Percentiles rank a stretch among this genome's conserved stretches.
Evolutionary conservation across 83 land plant species (phyloP).

Genomic region (Diphasiastrum complanatum): DNA sequence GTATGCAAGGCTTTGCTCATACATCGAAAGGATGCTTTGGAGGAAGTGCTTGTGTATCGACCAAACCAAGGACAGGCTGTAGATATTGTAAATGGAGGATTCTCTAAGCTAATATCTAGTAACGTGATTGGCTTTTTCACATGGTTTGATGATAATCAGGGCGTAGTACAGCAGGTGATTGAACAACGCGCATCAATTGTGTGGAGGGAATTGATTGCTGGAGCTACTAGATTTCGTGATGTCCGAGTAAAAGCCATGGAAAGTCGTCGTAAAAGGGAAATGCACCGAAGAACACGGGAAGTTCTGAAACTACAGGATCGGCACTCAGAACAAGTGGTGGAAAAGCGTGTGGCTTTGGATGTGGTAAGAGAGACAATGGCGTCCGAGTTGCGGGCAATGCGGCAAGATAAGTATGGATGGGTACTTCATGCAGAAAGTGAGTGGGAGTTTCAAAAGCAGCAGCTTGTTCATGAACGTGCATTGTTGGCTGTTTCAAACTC

Average conservation of each 20-base stretch:
- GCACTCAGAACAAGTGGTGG: constrained; percentile 80
- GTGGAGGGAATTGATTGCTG: constrained; percentile 77
- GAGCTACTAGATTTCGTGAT: constrained; percentile 83
- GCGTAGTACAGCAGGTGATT: constrained; percentile 52
- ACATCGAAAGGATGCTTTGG: constrained; percentile 71
- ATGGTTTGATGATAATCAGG: constrained; percentile 70
- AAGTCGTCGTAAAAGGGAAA: constrained; percentile 69
- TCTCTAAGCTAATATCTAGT: constrained; percentile 65
- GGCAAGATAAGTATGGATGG: constrained; percentile 99
- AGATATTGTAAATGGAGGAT: constrained; percentile 88
- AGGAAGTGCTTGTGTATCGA: constrained; percentile 76
- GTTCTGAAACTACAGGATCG: constrained; percentile 43
- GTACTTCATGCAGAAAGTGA: constrained; percentile 99
- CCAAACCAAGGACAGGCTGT: constrained; percentile 64
- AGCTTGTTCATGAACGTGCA: constrained; percentile 93
- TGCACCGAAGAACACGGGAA: constrained; percentile 57
- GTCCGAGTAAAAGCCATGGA: constrained; percentile 77
- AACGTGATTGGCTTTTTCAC: constrained; percentile 48
- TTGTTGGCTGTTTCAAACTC: constrained; percentile 60
- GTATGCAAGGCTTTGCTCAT: constrained; percentile 63
- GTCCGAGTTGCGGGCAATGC: constrained; percentile 75
- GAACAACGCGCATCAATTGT: constrained; percentile 75
- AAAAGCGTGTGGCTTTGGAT: constrained; percentile 76
- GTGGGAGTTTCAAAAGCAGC: constrained; percentile 87
- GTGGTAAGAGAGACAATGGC: constrained; percentile 75